Evolutionary conservation across 345 rosid genomes (phyloP).

Genomic region (Arabis hirsuta): DNA sequence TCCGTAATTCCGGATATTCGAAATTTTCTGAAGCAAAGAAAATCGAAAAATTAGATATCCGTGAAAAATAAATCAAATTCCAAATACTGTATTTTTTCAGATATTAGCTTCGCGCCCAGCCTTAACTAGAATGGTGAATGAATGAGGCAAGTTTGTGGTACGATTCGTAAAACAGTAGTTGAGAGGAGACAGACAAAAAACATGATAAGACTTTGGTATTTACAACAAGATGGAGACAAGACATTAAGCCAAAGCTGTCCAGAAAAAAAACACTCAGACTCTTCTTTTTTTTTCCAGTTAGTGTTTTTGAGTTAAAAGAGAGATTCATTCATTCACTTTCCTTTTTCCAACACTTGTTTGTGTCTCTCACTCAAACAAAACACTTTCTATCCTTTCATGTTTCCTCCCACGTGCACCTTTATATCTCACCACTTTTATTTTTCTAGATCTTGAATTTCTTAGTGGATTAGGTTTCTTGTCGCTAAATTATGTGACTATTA

Average conservation of each 20-base stretch:
- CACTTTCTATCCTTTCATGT: slow-evolving; percentile 24
- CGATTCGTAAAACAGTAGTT: slow-evolving; percentile 35
- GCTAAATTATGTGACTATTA: slow-evolving; percentile 24
- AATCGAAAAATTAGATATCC: too few relatives aligned
- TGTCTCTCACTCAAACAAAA: slow-evolving; percentile 18
- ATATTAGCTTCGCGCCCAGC: too few relatives aligned
- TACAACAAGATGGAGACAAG: slow-evolving; percentile 36
- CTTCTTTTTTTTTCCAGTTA: slow-evolving; percentile 6
- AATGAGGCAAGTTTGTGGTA: slow-evolving; percentile 31
- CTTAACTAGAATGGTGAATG: not conserved
- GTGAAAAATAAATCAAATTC: too few relatives aligned
- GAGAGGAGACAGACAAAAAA: slow-evolving; percentile 41
- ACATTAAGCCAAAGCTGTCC: slow-evolving; percentile 33
- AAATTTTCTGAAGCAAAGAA: too few relatives aligned
- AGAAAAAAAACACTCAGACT: slow-evolving; percentile 3
- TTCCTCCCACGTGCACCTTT: slow-evolving; percentile 39
- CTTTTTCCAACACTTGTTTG: slow-evolving; percentile 33
- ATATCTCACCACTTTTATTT: slow-evolving; percentile 13
- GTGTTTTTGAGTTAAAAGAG: slow-evolving; percentile 27
- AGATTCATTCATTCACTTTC: slow-evolving; percentile 37
- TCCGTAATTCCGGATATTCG: too few relatives aligned
- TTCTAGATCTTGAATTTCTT: slow-evolving; percentile 30
- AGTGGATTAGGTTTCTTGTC: slow-evolving; percentile 38
- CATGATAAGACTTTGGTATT: slow-evolving; percentile 39
- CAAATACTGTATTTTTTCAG: too few relatives aligned